Evolutionary conservation across 2,329 filamentous ascomycete species (phyloP).

Genomic region (Daldinia sp.): DNA sequence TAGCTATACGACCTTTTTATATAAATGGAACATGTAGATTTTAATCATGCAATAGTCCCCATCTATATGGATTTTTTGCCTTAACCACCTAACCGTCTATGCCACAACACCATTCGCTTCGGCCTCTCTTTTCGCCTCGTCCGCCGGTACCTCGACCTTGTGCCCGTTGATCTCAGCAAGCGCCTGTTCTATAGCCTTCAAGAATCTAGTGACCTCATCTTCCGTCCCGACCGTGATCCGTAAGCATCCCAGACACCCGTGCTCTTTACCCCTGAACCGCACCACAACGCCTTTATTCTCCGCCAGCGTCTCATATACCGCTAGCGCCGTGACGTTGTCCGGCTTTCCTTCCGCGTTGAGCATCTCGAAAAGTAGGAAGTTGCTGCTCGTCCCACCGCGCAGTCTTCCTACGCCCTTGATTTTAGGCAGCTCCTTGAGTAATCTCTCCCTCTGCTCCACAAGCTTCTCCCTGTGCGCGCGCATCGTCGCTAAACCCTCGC

Average conservation of each 20-base stretch:
- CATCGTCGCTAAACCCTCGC: conserved; percentile 79
- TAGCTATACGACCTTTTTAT: neutral
- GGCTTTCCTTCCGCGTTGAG: conserved; percentile 78
- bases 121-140: conserved; percentile 55
- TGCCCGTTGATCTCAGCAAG: conserved; percentile 60
- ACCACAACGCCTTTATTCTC: conserved; percentile 92
- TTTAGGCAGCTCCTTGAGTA: conserved; percentile 78
- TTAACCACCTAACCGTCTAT: conserved; percentile 43
- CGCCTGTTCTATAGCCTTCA: conserved; percentile 72
- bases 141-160: conserved; percentile 36
- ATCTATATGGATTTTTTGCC: neutral
- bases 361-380: conserved; percentile 93
- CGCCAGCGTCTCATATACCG: conserved; percentile 86
- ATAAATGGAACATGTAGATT: neutral
- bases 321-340: conserved; percentile 81
- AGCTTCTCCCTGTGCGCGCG: conserved; percentile 75
- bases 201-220: conserved; percentile 82
- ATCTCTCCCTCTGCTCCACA: conserved; percentile 78
- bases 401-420: conserved; percentile 84
- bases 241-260: conserved; percentile 88
- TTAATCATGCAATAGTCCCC: neutral
- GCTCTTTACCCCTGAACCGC: conserved; percentile 91
- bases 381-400: conserved; percentile 82
- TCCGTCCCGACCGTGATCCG: conserved; percentile 94
- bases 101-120: conserved; percentile 55